Evolutionary conservation across 2,329 filamentous ascomycete genomes (phyloP), one percentile per base, ranked within the genome.

Genomic region (Colletotrichum cereale): DNA sequence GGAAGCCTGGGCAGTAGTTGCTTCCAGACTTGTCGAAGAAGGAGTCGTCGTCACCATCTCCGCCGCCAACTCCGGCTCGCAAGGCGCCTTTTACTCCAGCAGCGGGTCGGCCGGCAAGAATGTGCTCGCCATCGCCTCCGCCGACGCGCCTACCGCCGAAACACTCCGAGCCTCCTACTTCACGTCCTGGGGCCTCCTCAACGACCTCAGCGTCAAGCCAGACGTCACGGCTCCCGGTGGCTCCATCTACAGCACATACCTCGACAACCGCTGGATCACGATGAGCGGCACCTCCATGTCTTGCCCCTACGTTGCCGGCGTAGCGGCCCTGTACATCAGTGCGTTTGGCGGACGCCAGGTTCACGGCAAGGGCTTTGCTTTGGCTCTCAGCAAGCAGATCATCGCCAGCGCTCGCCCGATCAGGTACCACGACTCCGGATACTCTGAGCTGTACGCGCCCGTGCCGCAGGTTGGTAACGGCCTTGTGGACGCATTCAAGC

Each of bases 31-130:
- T 38, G 83, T 84, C 18, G 81, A 84, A 6, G 76, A 82, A 38
- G 86, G 87, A 21, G 80, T 88, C 2, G 83, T 87, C 7, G 82
- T 87, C 29, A 82, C 83, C 16, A 83, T 88, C 29, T 83, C 86
- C 0, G 86, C 84, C 6, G 86, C 86, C 26, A 89, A 89, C 66
- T 81, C 84, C 34, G 87, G 87, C 34, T 78, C 78, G 24, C 76
- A 79, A 12, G 87, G 87, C 0, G 81, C 86, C 0, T 87, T 88
- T 76, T 85, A 82, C 52, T 78, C 80, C 8, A 80, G 78, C 52
- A 80, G 78, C 8, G 84, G 83, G 3, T 79, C 84, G 5, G 80
- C 82, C 6, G 84, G 83, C 4, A 79, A 78, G 40, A 79, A 82
- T n/a, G 83, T 84, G 5, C 80, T 85, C 21, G 79, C 82, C 2